These are phyloP conservation scores for Tuber indicum DNA, from an alignment of 495 filamentous ascomycete genomes.

Conservation along the genomic window DNA sequence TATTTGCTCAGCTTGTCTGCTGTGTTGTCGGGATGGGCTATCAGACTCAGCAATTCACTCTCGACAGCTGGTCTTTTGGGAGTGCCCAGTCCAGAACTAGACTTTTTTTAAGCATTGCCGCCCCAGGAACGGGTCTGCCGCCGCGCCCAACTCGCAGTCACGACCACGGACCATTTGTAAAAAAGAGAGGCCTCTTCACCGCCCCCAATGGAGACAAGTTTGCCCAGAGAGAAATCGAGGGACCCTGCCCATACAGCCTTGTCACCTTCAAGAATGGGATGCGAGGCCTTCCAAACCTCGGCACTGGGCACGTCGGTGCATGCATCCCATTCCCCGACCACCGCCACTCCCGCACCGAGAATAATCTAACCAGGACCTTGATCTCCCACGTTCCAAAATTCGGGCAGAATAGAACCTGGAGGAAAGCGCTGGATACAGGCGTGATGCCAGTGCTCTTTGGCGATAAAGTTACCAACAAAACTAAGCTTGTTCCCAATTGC, in stretches of 20 bases:
- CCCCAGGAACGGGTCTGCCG: slow-evolving; percentile 54
- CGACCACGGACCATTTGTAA: slow-evolving; percentile 47
- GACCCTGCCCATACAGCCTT: slow-evolving; percentile 53
- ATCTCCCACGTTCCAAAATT: slow-evolving; percentile 45
- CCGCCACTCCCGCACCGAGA: slow-evolving; percentile 41
- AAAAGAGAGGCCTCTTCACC: slow-evolving; percentile 48
- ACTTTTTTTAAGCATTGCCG: slow-evolving; percentile 60
- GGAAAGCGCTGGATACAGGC: slow-evolving; percentile 26
- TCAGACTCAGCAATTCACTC: slow-evolving; percentile 56
- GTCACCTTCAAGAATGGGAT: slow-evolving; percentile 49
- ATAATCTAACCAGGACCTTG: slow-evolving; percentile 27
- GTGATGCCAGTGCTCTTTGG: slow-evolving; percentile 28
- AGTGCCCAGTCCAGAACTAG: slow-evolving; percentile 57
- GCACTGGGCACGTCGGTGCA: slow-evolving; percentile 50
- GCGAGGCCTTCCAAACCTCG: slow-evolving; percentile 55
- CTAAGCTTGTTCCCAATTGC: slow-evolving; percentile 21
- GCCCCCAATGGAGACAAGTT: slow-evolving; percentile 57
- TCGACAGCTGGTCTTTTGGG: slow-evolving; percentile 64
- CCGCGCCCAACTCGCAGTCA: slow-evolving; percentile 56
- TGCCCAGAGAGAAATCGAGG: slow-evolving; percentile 48
- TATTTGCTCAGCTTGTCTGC: slow-evolving; percentile 62
- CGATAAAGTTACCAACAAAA: neutral
- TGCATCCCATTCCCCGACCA: slow-evolving; percentile 63
- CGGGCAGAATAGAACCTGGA: slow-evolving; percentile 22
- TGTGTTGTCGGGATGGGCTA: slow-evolving; percentile 67